A percentile compares a stretch with the other conserved stretches of the same genome.
Evolutionary conservation across 352 stramenopile species (phyloP).

Genomic region (Globisporangium paroecandrum): DNA sequence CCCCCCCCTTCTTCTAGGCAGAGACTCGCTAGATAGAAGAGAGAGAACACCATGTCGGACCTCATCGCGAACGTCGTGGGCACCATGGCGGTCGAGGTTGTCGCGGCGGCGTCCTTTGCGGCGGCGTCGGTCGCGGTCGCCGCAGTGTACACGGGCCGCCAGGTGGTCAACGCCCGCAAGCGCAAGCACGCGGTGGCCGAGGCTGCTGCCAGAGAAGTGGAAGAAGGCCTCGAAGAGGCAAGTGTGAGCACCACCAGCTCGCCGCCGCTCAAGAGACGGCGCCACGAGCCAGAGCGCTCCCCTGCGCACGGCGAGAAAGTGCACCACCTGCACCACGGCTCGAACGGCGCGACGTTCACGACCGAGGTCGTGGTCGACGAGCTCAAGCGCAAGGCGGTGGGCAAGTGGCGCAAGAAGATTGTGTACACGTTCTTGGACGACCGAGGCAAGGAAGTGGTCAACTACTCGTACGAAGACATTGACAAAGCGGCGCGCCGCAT

Average conservation of each 20-base stretch:
- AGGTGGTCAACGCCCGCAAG: constrained; percentile 24
- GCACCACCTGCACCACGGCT: constrained; percentile 18
- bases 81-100: constrained; percentile 41
- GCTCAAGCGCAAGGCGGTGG: constrained; percentile 44
- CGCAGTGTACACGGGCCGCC: constrained; percentile 20
- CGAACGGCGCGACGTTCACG: constrained; percentile 28
- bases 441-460: constrained; percentile 52
- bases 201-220: not conserved
- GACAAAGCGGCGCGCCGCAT: constrained; percentile 60
- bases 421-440: constrained; percentile 85
- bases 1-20: not conserved
- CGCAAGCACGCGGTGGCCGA: constrained; percentile 19
- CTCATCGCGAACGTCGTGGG: constrained; percentile 30
- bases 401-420: constrained; percentile 57
- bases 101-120: constrained; percentile 46
- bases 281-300: constrained; percentile 18
- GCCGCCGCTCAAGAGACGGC: constrained; percentile 33
- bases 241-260: not conserved
- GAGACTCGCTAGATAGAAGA: not conserved
- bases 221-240: constrained; percentile 2
- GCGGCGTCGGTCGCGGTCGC: constrained; percentile 36
- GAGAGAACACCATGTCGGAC: constrained; percentile 11
- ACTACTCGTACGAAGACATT: constrained; percentile 70
- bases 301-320: constrained; percentile 2
- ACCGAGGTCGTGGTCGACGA: constrained; percentile 42